Evolutionary conservation across 148 eudicot species (phyloP).

Genomic region (Salicornia ramosissima): DNA sequence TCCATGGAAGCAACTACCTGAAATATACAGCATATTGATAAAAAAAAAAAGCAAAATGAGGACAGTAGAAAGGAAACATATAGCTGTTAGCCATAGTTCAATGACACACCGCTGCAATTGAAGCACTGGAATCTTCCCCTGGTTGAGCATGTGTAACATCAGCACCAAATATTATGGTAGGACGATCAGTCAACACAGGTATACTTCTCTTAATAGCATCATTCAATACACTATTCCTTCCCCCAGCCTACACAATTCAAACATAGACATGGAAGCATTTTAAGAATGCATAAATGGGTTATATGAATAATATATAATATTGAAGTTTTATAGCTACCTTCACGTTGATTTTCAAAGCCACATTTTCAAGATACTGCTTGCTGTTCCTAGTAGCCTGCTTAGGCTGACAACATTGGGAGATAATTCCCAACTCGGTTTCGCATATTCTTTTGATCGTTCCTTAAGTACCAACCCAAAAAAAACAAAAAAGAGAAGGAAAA

Average conservation of each 20-base stretch:
- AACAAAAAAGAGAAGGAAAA: background rate
- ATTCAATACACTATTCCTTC: constrained; percentile 49
- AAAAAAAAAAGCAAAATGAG: background rate
- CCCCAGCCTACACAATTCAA: constrained; percentile 54
- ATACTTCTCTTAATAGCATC: constrained; percentile 33
- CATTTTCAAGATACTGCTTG: constrained; percentile 75
- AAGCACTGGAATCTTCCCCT: constrained; percentile 82
- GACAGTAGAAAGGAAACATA: background rate
- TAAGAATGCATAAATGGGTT: background rate
- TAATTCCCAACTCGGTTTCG: constrained; percentile 79
- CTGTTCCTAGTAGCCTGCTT: constrained; percentile 28
- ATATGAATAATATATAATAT: background rate
- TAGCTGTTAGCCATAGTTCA: background rate
- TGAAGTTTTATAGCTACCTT: constrained; percentile 42
- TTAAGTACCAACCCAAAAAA: no score
- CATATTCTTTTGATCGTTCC: constrained; percentile 72
- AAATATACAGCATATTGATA: background rate
- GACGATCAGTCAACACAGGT: constrained; percentile 45
- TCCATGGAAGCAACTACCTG: constrained; percentile 95
- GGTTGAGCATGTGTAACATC: constrained; percentile 89
- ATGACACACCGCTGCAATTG: constrained; percentile 74
- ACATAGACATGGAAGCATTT: background rate
- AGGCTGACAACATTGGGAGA: constrained; percentile 85
- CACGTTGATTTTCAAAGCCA: constrained; percentile 77
- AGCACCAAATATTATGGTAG: constrained; percentile 83